These are phyloP conservation scores for Stagonosporopsis chrysanthemi DNA, from an alignment of 2,329 filamentous ascomycete species.

Conservation along the genomic window DNA sequence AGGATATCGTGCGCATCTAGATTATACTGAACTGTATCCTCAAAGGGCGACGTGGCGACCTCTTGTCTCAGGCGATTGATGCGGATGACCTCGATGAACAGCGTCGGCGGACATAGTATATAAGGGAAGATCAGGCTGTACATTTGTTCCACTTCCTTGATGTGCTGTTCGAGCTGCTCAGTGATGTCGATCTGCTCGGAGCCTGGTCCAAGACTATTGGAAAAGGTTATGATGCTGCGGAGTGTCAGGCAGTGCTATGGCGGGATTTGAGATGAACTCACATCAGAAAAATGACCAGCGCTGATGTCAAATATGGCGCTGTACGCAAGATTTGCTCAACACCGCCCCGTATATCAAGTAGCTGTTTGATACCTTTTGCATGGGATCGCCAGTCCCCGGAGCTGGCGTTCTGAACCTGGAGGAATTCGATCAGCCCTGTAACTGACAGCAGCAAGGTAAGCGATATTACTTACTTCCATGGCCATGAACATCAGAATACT, in stretches of 20 bases:
- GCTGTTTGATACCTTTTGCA: constrained; percentile 32
- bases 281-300: constrained; percentile 38
- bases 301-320: constrained; percentile 27
- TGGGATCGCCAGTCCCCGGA: constrained; percentile 39
- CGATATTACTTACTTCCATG: constrained; percentile 30
- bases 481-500: constrained; percentile 42
- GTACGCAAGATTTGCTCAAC: constrained; percentile 26
- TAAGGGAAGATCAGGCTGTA: constrained; percentile 42
- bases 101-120: constrained; percentile 32
- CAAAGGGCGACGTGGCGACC: constrained; percentile 17
- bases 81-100: constrained; percentile 36
- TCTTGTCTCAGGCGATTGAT: constrained; percentile 34
- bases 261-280: constrained; percentile 14
- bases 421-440: not conserved
- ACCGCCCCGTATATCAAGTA: constrained; percentile 42
- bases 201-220: constrained; percentile 38
- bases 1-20: constrained; percentile 33
- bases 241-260: not conserved
- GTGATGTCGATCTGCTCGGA: constrained; percentile 35
- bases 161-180: constrained; percentile 18
- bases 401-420: constrained; percentile 36
- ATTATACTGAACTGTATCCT: not conserved
- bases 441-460: no score
- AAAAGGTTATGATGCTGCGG: constrained; percentile 31
- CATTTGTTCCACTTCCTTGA: constrained; percentile 26